Base-by-base conservation (phyloP, 2,329 filamentous ascomycete species). In the Sclerotinia minor region DNA sequence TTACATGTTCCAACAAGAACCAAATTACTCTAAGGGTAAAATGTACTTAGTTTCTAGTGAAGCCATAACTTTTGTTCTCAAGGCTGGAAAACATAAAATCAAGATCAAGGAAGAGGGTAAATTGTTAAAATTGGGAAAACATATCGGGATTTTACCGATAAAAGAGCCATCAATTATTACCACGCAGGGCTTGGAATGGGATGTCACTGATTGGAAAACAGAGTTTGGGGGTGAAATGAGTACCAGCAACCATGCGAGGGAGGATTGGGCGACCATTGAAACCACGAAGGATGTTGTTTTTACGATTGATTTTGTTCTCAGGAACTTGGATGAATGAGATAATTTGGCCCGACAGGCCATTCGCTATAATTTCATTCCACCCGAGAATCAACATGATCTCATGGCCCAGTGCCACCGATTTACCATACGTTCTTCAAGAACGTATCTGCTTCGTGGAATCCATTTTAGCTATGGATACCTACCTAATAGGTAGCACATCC, bases 61-160 rank as follows among this genome's bases (percentile, higher is more conserved):
- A 75, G 94, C 89, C 74, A 81, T 98, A 53, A 92, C 92, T 0
- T 94, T 96, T 74, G 81, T 97, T 61, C 83, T 98, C n/a, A 87
- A 85, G 69, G 78, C 81, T 0, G 90, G 90, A 0, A 82, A 77
- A 41, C 94, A 95, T 73, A 80, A 77, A 4, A 90, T 98, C 71
- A 82, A 83, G 7, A 88, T 91, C 60, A 74, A 24, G 69, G 74
- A 60, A 8, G 67, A 64, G 15, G 65, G 64, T 29, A 26, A 61
- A 55, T 64, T 70, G 17, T 50, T 71, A 54, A 57, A 68, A 52
- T 63, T 74, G 32, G 91, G 85, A 8, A 89, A 91, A 76, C 88
- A 96, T 76, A 85, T 96, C 41, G 95, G 95, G 13, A 91, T 99
- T 71, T 82, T 99, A 50, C 95, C 95, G 0, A 80, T 98, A 29